These are phyloP conservation scores for Rhodotorula sp. DNA, from an alignment of 1,284 basidiomycete genomes.

Conservation along the genomic window DNA sequence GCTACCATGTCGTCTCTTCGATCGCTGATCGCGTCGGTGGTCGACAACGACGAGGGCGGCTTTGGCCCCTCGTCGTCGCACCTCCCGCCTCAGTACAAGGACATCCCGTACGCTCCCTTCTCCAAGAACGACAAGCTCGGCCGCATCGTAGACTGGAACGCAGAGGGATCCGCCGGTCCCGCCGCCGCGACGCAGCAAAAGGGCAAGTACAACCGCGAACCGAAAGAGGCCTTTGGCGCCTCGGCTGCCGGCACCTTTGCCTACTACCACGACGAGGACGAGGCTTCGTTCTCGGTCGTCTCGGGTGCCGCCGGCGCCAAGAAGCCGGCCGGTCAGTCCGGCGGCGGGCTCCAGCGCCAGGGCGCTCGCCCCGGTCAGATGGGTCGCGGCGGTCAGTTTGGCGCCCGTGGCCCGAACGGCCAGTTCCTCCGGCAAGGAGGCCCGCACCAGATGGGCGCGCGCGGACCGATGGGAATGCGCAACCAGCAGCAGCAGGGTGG, in stretches of 20 bases:
- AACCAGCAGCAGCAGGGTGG: conserved; percentile 24
- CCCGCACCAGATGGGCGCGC: not conserved
- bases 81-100: conserved; percentile 43
- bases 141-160: conserved; percentile 93
- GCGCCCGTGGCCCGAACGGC: conserved; percentile 34
- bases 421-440: conserved; percentile 33
- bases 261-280: conserved; percentile 98
- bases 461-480: conserved; percentile 29
- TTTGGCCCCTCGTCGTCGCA: conserved; percentile 43
- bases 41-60: conserved; percentile 35
- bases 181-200: conserved; percentile 53
- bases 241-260: conserved; percentile 67
- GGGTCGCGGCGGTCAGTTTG: conserved; percentile 58
- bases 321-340: conserved; percentile 31
- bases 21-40: conserved; percentile 32
- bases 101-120: conserved; percentile 92
- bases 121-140: conserved; percentile 98
- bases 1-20: conserved; percentile 24
- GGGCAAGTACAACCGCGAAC: conserved; percentile 40
- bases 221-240: conserved; percentile 54
- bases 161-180: conserved; percentile 8
- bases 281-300: conserved; percentile 94
- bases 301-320: conserved; percentile 58
- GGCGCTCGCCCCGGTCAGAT: conserved; percentile 55
- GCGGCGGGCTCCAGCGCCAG: conserved; percentile 40